Evolutionary conservation across 106 monocot genomes (phyloP).

Genomic region (Cymbidium sinense): DNA sequence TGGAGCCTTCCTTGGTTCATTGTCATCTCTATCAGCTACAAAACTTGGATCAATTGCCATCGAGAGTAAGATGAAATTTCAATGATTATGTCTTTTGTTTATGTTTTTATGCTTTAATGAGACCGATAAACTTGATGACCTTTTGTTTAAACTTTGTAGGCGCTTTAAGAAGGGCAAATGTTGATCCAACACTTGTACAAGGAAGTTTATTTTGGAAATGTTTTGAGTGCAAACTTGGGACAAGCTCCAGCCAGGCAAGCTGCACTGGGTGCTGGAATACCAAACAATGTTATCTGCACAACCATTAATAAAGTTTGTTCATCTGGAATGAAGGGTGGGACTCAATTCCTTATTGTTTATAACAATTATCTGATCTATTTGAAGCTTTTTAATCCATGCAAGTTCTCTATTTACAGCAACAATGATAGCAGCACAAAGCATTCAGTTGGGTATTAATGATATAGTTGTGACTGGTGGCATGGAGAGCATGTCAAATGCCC

Average conservation of each 20-base stretch:
- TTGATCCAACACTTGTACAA: slow-evolving; percentile 92
- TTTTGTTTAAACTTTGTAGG: slow-evolving; percentile 27
- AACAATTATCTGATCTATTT: not conserved
- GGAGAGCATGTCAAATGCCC: slow-evolving; percentile 99
- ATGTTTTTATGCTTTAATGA: not conserved
- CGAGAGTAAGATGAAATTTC: slow-evolving; percentile 37
- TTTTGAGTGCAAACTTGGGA: slow-evolving; percentile 92
- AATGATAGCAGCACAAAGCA: slow-evolving; percentile 90
- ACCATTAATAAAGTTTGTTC: slow-evolving; percentile 98
- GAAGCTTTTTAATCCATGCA: not conserved
- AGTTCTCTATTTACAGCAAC: slow-evolving; percentile 41
- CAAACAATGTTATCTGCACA: slow-evolving; percentile 77
- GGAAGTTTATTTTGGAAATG: slow-evolving; percentile 99
- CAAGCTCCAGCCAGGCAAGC: slow-evolving; percentile 99
- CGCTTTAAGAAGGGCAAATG: slow-evolving; percentile 75
- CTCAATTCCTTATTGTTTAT: not conserved
- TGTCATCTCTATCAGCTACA: slow-evolving; percentile 89
- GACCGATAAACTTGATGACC: not conserved
- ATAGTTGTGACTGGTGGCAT: slow-evolving; percentile 92
- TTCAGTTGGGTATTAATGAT: slow-evolving; percentile 94
- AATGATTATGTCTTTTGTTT: not conserved
- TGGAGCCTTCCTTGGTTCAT: slow-evolving; percentile 90
- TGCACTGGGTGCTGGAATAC: slow-evolving; percentile 96
- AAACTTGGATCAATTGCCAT: slow-evolving; percentile 95
- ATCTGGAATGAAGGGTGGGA: slow-evolving; percentile 91